Percentiles rank a stretch among this genome's conserved stretches.
Conservation (phyloP, 1,284 basidiomycete species). For the Entoloma clypeatum region DNA sequence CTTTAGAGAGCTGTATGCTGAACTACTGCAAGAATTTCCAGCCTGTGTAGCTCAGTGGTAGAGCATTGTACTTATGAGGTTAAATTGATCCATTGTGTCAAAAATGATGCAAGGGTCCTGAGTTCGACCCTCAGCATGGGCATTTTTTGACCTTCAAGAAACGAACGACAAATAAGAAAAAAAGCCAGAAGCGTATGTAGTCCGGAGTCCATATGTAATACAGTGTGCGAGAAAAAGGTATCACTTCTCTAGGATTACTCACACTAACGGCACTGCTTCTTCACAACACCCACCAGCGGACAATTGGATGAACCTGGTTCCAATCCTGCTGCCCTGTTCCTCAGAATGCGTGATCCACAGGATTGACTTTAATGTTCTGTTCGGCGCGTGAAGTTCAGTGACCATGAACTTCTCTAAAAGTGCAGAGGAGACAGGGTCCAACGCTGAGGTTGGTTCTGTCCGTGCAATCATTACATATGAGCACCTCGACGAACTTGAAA, state of each 20-base stretch:
- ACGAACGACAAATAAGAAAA: too few species aligned
- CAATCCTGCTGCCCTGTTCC: conserved; percentile 72
- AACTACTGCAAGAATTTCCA: too few species aligned
- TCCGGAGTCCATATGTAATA: conserved; percentile 2
- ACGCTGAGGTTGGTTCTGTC: conserved; percentile 81
- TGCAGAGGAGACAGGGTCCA: conserved; percentile 66
- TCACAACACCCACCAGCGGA: conserved; percentile 46
- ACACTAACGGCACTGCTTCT: conserved; percentile 26
- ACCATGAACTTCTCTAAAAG: conserved; percentile 63
- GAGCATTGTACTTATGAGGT: conserved; percentile 55
- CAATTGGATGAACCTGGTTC: conserved; percentile 62
- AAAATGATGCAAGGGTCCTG: conserved; percentile 53
- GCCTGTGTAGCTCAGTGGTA: conserved; percentile 53
- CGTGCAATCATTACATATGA: conserved; percentile 6
- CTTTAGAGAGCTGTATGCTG: conserved; percentile 1
- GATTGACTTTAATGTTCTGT: conserved; percentile 62
- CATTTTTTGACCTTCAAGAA: conserved; percentile 29
- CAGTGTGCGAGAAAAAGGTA: conserved; percentile 12
- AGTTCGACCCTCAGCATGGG: conserved; percentile 50
- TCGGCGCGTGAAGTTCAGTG: conserved; percentile 44
- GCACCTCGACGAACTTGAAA: not conserved
- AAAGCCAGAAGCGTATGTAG: too few species aligned
- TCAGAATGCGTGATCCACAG: conserved; percentile 87
- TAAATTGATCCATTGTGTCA: conserved; percentile 30
- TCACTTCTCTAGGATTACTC: conserved; percentile 10